phyloP scores from a whole-genome alignment of 805 yeast genomes.

The Priceomyces medius region DNA sequence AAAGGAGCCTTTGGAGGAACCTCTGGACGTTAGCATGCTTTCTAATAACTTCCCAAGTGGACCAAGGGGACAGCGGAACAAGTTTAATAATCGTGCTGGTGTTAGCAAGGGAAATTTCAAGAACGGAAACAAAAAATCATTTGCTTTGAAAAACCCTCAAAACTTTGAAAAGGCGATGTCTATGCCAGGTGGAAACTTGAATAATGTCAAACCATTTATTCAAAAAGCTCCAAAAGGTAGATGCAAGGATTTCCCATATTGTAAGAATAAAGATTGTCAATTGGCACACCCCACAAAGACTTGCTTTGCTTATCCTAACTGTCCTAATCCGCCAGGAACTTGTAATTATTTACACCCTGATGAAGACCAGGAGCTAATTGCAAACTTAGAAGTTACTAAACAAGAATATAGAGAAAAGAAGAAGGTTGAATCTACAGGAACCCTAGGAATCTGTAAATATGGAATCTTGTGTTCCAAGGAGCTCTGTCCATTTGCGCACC shows the following conservation, averaged over 20 bases:
- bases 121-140: conserved; percentile 23
- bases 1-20: conserved; percentile 2
- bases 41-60: conserved; percentile 7
- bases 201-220: conserved; percentile 32
- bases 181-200: conserved; percentile 24
- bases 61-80: conserved; percentile 7
- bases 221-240: conserved; percentile 58
- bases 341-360: conserved; percentile 83
- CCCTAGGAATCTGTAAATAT: conserved; percentile 69
- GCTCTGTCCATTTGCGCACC: conserved; percentile 86
- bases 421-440: conserved; percentile 34
- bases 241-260: conserved; percentile 70
- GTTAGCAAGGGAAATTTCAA: conserved; percentile 18
- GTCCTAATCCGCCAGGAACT: conserved; percentile 77
- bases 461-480: conserved; percentile 75
- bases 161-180: conserved; percentile 44
- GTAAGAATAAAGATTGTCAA: conserved; percentile 65
- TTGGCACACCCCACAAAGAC: conserved; percentile 78
- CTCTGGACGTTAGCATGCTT: neutral
- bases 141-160: conserved; percentile 38
- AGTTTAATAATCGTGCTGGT: conserved; percentile 18
- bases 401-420: conserved; percentile 46
- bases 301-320: conserved; percentile 74
- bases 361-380: conserved; percentile 73
- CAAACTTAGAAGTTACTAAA: conserved; percentile 63